These are phyloP conservation scores for Kockovaella imperatae DNA, from an alignment of 768 basidiomycete species.

Conservation along the genomic window DNA sequence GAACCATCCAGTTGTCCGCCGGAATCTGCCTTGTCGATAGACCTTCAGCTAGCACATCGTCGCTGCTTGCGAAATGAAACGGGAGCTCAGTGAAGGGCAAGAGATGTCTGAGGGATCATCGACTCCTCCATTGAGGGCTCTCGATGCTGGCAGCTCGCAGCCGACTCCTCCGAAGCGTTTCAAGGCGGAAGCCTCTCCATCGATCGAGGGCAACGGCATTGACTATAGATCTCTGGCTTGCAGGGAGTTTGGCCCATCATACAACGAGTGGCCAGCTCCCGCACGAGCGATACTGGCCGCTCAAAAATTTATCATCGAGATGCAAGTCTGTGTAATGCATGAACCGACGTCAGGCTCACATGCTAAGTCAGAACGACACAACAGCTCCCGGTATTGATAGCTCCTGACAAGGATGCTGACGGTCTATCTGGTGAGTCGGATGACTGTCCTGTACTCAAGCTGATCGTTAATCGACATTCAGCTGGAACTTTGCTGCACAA, in stretches of 20 bases:
- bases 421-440: conserved; percentile 38
- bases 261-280: conserved; percentile 47
- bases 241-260: conserved; percentile 23
- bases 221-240: too few relatives aligned
- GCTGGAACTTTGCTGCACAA: conserved; percentile 46
- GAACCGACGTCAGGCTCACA: too few relatives aligned
- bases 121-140: conserved; percentile 2
- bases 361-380: conserved; percentile 19
- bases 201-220: neutral
- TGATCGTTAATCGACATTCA: neutral
- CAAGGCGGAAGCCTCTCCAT: too few relatives aligned
- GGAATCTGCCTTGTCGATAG: neutral
- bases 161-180: too few relatives aligned
- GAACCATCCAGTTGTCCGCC: too few relatives aligned
- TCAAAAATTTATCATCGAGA: conserved; percentile 40
- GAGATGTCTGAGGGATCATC: neutral
- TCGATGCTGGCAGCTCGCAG: too few relatives aligned
- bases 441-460: too few relatives aligned
- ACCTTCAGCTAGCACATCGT: neutral
- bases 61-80: neutral
- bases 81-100: neutral
- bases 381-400: conserved; percentile 40
- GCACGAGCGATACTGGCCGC: conserved; percentile 34
- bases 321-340: conserved; percentile 25
- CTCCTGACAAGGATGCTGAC: conserved; percentile 52